A percentile compares a stretch with the other conserved stretches of the same genome.
Evolutionary conservation across 768 basidiomycete genomes (phyloP).

Genomic region (Psilocybe cyanescens): DNA sequence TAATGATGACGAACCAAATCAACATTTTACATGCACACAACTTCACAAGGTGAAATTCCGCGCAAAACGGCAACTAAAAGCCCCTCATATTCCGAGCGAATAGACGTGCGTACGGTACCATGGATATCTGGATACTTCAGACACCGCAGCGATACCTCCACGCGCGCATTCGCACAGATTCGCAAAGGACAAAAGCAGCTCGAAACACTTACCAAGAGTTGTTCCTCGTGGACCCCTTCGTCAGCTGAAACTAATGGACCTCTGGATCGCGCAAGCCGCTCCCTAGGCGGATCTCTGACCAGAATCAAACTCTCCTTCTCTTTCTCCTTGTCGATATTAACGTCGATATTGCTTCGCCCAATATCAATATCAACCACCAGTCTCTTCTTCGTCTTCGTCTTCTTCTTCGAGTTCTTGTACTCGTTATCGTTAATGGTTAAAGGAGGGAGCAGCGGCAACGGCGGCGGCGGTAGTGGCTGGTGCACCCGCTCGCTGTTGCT

Average conservation of each 20-base stretch:
- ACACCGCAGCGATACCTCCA: background rate
- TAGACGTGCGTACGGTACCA: background rate
- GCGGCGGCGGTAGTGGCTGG: background rate
- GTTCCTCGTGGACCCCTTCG: slow-evolving; percentile 17
- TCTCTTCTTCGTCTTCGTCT: background rate
- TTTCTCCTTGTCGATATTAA: background rate
- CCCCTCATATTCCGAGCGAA: background rate
- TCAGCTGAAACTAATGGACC: slow-evolving; percentile 6
- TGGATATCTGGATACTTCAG: background rate
- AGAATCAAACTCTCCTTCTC: slow-evolving; percentile 14
- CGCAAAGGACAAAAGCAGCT: background rate
- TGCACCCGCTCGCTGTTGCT: background rate
- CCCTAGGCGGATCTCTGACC: slow-evolving; percentile 35
- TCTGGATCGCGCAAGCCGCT: slow-evolving; percentile 24
- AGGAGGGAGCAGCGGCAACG: background rate
- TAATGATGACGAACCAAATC: background rate
- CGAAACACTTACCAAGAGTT: slow-evolving; percentile 32
- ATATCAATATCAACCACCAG: background rate
- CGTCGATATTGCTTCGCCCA: background rate
- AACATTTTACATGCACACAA: background rate
- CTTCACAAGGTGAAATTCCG: background rate
- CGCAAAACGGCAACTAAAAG: slow-evolving; percentile 2
- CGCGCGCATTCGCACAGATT: background rate
- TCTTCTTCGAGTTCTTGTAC: background rate
- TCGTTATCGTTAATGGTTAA: background rate